Conservation (phyloP, 176 grass and related monocot species). For the Juncus inflexus region DNA sequence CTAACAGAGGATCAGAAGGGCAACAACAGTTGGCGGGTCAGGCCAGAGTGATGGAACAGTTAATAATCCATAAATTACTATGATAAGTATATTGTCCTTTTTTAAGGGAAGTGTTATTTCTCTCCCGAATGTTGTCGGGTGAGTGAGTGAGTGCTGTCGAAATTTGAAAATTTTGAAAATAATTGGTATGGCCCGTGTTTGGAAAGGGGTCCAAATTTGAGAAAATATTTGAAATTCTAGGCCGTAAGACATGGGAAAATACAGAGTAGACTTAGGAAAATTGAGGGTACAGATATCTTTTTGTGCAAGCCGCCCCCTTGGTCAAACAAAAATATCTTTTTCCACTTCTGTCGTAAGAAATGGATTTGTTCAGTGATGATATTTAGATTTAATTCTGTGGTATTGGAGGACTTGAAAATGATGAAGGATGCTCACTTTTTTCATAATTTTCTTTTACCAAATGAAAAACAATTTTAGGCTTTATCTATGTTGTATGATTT, state of each 20-base stretch:
- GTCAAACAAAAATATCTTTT: conserved; percentile 10
- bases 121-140: not conserved
- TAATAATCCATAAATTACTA: conserved; percentile 31
- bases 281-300: not conserved
- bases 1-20: not conserved
- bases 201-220: not conserved
- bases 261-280: conserved; percentile 7
- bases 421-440: too few relatives aligned
- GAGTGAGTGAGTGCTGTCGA: too few relatives aligned
- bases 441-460: too few relatives aligned
- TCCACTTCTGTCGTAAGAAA: not conserved
- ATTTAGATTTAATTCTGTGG: too few relatives aligned
- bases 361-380: too few relatives aligned
- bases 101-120: conserved; percentile 15
- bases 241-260: not conserved
- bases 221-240: too few relatives aligned
- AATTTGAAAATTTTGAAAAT: too few relatives aligned
- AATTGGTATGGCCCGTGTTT: not conserved
- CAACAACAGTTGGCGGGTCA: not conserved
- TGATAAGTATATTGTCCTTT: conserved; percentile 20
- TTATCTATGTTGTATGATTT: too few relatives aligned
- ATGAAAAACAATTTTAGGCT: too few relatives aligned
- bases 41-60: conserved; percentile 7
- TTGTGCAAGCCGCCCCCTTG: not conserved
- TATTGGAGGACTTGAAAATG: too few relatives aligned